A percentile compares a stretch with the other conserved stretches of the same genome.
Conservation (phyloP, 2,329 filamentous ascomycete species). For the Fusarium hainanense region DNA sequence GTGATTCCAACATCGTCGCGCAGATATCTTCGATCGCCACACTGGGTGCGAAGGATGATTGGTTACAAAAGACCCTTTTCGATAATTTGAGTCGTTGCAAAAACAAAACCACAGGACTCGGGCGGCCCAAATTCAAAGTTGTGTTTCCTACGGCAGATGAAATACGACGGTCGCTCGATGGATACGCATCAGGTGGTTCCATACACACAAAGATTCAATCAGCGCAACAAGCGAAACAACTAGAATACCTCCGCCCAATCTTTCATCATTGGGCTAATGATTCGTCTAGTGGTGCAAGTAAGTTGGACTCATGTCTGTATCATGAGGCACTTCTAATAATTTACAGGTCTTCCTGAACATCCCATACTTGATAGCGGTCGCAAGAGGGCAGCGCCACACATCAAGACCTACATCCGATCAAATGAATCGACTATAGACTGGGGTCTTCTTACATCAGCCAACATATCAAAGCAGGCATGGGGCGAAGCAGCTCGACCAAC, state of each 20-base stretch:
- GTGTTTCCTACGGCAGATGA: slow-evolving; percentile 86
- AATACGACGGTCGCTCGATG: slow-evolving; percentile 79
- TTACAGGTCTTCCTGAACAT: slow-evolving; percentile 44
- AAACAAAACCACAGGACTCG: slow-evolving; percentile 30
- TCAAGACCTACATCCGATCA: slow-evolving; percentile 87
- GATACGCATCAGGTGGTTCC: slow-evolving; percentile 80
- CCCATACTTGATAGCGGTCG: slow-evolving; percentile 65
- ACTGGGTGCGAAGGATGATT: slow-evolving; percentile 75
- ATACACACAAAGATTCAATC: slow-evolving; percentile 86
- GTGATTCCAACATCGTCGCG: slow-evolving; percentile 62
- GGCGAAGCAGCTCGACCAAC: slow-evolving; percentile 69
- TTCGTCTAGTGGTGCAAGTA: slow-evolving; percentile 51
- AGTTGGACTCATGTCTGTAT: slow-evolving; percentile 3
- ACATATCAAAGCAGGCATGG: slow-evolving; percentile 90
- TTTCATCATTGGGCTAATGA: slow-evolving; percentile 83
- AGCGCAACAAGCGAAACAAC: slow-evolving; percentile 75
- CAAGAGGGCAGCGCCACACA: slow-evolving; percentile 81
- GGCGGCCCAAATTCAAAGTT: slow-evolving; percentile 69
- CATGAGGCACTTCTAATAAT: neutral
- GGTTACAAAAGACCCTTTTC: slow-evolving; percentile 76
- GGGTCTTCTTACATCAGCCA: slow-evolving; percentile 91
- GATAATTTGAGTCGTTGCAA: slow-evolving; percentile 55
- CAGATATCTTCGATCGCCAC: slow-evolving; percentile 88
- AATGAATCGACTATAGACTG: slow-evolving; percentile 73
- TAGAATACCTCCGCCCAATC: slow-evolving; percentile 75